phyloP scores from a whole-genome alignment of 1,284 basidiomycete species.

The Ustilago loliicola region DNA sequence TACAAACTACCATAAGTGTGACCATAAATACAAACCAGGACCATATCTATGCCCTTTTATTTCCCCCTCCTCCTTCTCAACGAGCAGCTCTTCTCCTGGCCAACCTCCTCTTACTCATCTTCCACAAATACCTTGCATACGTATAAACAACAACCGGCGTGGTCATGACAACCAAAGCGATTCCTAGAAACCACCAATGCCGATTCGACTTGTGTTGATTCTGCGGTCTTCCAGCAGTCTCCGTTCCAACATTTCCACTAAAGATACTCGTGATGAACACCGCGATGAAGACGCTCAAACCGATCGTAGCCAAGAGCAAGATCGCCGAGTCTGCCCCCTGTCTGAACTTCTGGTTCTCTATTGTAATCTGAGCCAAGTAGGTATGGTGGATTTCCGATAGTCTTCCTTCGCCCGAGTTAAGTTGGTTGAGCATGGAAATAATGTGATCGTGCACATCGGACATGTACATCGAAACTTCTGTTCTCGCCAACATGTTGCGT shows the following conservation, averaged over 20 bases:
- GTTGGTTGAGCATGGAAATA: slow-evolving; percentile 84
- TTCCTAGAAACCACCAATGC: slow-evolving; percentile 35
- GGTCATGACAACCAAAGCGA: neutral
- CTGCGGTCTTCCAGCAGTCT: slow-evolving; percentile 66
- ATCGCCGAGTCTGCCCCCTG: slow-evolving; percentile 52
- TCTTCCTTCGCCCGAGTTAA: slow-evolving; percentile 89
- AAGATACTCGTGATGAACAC: slow-evolving; percentile 57
- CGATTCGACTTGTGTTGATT: slow-evolving; percentile 66
- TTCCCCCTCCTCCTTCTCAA: neutral
- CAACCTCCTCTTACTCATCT: slow-evolving; percentile 23
- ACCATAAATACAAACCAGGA: too few species aligned
- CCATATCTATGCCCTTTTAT: neutral
- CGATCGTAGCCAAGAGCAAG: slow-evolving; percentile 76
- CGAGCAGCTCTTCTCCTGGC: slow-evolving; percentile 33
- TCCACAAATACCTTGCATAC: slow-evolving; percentile 19
- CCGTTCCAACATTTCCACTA: slow-evolving; percentile 73
- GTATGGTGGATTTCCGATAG: slow-evolving; percentile 87
- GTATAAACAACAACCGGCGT: slow-evolving; percentile 12
- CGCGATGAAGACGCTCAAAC: slow-evolving; percentile 76
- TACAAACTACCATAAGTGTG: too few species aligned
- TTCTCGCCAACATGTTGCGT: slow-evolving; percentile 38
- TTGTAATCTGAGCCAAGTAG: slow-evolving; percentile 83
- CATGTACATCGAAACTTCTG: slow-evolving; percentile 78
- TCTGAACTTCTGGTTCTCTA: slow-evolving; percentile 73
- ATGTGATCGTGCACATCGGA: slow-evolving; percentile 97